These are phyloP conservation scores for Komagataella phaffii DNA, from an alignment of 805 yeast genomes.

Conservation along the genomic window DNA sequence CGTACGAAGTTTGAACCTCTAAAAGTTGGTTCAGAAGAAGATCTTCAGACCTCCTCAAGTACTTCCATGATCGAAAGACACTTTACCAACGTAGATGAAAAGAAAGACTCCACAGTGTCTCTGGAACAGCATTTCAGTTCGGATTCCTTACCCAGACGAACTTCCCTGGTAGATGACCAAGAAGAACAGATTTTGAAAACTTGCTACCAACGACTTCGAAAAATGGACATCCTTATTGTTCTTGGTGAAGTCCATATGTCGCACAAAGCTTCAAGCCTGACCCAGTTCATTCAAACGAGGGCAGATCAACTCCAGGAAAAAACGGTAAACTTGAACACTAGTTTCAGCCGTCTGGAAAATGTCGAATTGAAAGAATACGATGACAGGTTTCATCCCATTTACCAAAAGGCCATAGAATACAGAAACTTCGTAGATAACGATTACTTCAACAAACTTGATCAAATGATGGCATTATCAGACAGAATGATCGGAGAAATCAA, in stretches of 20 bases:
- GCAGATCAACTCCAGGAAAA: neutral
- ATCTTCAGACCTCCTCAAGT: neutral
- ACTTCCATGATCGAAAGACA: neutral
- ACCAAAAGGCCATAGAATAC: conserved; percentile 2
- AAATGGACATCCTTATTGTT: conserved; percentile 9
- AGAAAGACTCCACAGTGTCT: neutral
- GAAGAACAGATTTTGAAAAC: neutral
- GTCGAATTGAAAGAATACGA: conserved; percentile 7
- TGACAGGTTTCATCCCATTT: neutral
- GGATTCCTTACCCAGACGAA: neutral
- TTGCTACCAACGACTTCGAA: conserved; percentile 1
- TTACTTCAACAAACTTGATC: conserved; percentile 2
- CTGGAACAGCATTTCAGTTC: neutral
- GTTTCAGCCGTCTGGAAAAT: conserved; percentile 9
- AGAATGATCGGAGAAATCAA: conserved; percentile 62
- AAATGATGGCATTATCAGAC: conserved; percentile 19
- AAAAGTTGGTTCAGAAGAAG: neutral
- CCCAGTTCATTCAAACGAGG: neutral
- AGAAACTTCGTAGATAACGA: conserved; percentile 2
- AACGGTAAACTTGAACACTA: conserved; percentile 1
- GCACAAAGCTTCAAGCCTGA: neutral
- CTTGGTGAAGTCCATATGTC: conserved; percentile 1
- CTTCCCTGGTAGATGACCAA: neutral
- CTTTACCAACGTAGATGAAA: neutral
- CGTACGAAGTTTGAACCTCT: neutral